A percentile compares a stretch with the other conserved stretches of the same genome.
These are phyloP conservation scores for Penicillium rolfsii DNA, from an alignment of 2,329 filamentous ascomycete species.

Conservation along the genomic window DNA sequence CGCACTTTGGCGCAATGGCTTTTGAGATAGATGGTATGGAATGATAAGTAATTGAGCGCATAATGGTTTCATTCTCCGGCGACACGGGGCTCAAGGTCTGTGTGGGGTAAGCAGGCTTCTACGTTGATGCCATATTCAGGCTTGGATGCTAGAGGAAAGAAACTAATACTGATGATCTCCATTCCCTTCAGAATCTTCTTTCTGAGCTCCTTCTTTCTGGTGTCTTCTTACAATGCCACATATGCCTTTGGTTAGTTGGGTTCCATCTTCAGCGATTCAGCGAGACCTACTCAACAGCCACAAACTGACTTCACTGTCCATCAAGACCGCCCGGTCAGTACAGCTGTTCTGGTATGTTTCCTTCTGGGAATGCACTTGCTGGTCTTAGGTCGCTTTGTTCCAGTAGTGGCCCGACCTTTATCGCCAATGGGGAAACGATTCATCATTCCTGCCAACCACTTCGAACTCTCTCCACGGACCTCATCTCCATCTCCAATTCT, in stretches of 20 bases:
- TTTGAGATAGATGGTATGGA: conserved; percentile 1
- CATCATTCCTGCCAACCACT: conserved; percentile 33
- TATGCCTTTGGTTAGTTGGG: conserved; percentile 46
- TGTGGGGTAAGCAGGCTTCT: conserved; percentile 34
- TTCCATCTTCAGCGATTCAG: neutral
- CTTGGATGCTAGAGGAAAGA: neutral
- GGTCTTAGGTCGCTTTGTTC: conserved; percentile 40
- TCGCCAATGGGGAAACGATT: conserved; percentile 33
- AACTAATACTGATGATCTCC: conserved; percentile 25
- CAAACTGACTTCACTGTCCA: conserved; percentile 18
- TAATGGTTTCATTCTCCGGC: conserved; percentile 35
- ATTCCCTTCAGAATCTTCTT: conserved; percentile 34
- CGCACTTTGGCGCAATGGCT: conserved; percentile 20
- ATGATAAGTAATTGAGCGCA: conserved; percentile 21
- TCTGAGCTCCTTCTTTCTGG: conserved; percentile 40
- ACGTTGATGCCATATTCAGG: conserved; percentile 5
- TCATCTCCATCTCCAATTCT: conserved; percentile 18
- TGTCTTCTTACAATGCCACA: conserved; percentile 42
- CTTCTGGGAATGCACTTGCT: conserved; percentile 46
- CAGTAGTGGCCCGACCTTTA: conserved; percentile 28
- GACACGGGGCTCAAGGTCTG: conserved; percentile 39
- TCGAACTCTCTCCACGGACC: conserved; percentile 28
- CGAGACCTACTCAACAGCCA: conserved; percentile 3
- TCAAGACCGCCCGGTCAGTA: conserved; percentile 52
- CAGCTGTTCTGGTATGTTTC: conserved; percentile 47